These are phyloP conservation scores for Hymenoscyphus salicellus DNA, from an alignment of 2,329 filamentous ascomycete genomes.

Conservation along the genomic window DNA sequence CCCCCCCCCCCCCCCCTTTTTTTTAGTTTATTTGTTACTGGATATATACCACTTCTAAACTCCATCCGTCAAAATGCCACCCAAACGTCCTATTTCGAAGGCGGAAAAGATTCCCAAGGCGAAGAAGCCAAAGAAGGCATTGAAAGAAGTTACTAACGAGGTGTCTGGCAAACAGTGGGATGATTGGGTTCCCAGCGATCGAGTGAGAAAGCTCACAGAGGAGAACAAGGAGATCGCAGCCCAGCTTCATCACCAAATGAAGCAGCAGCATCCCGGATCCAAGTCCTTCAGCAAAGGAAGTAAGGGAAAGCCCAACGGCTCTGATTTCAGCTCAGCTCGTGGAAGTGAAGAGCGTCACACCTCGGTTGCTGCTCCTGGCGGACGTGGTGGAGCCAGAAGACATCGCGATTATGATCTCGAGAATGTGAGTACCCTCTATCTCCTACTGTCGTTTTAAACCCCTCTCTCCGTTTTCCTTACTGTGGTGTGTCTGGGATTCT, in stretches of 20 bases:
- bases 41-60: neutral
- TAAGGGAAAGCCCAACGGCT: slow-evolving; percentile 45
- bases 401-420: slow-evolving; percentile 80
- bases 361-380: slow-evolving; percentile 56
- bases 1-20: neutral
- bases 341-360: slow-evolving; percentile 76
- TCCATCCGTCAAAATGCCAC: neutral
- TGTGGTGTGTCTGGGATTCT: neutral
- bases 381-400: slow-evolving; percentile 69
- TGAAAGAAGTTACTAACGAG: slow-evolving; percentile 18
- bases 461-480: slow-evolving; percentile 1
- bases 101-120: neutral
- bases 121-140: neutral
- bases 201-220: slow-evolving; percentile 88
- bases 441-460: slow-evolving; percentile 13
- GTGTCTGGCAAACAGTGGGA: slow-evolving; percentile 66
- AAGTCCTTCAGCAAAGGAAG: slow-evolving; percentile 55
- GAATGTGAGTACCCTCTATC: slow-evolving; percentile 57
- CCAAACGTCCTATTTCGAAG: neutral
- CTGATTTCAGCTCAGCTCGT: slow-evolving; percentile 61
- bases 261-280: slow-evolving; percentile 38
- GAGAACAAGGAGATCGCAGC: slow-evolving; percentile 89
- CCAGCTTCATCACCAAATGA: slow-evolving; percentile 68
- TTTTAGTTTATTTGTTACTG: too few species aligned
- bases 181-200: slow-evolving; percentile 94